These are phyloP conservation scores for Colletotrichum caudatum DNA, from an alignment of 2,329 filamentous ascomycete genomes.

Conservation along the genomic window DNA sequence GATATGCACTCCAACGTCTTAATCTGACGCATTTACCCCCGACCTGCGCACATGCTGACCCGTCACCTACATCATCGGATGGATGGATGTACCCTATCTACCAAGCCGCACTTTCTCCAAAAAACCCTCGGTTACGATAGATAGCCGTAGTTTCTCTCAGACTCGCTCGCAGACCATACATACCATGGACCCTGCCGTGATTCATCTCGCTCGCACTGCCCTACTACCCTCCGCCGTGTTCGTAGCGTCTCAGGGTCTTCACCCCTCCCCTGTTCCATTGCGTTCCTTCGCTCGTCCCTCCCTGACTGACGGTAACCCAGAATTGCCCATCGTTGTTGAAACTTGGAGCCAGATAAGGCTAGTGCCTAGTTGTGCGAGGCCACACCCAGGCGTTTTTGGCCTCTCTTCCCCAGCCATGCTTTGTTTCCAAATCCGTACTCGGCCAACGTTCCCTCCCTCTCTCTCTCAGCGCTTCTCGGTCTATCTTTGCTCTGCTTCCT, in stretches of 20 bases:
- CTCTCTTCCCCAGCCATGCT: slow-evolving; percentile 30
- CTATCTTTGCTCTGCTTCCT: slow-evolving; percentile 16
- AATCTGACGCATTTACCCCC: slow-evolving; percentile 27
- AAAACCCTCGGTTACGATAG: slow-evolving; percentile 15
- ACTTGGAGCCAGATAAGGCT: slow-evolving; percentile 24
- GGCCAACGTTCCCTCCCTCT: slow-evolving; percentile 24
- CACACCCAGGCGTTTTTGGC: slow-evolving; percentile 28
- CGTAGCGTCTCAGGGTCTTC: neutral
- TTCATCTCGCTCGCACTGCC: neutral
- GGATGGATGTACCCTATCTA: too few relatives aligned
- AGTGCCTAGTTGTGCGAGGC: slow-evolving; percentile 20
- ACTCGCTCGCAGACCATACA: slow-evolving; percentile 8
- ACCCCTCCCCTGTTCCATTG: slow-evolving; percentile 23
- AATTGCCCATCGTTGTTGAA: slow-evolving; percentile 27
- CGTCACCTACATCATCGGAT: slow-evolving; percentile 16
- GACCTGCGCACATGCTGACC: neutral
- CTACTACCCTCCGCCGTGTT: slow-evolving; percentile 29
- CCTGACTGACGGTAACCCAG: slow-evolving; percentile 20
- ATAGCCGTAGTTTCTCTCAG: slow-evolving; percentile 1
- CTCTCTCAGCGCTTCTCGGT: slow-evolving; percentile 23
- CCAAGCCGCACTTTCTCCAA: slow-evolving; percentile 9
- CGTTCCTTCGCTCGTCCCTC: slow-evolving; percentile 21
- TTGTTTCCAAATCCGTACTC: slow-evolving; percentile 29
- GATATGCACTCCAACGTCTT: slow-evolving; percentile 17
- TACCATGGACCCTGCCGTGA: slow-evolving; percentile 1